These are phyloP conservation scores for Eucalyptus marginata DNA, from an alignment of 345 rosid species.

Conservation along the genomic window DNA sequence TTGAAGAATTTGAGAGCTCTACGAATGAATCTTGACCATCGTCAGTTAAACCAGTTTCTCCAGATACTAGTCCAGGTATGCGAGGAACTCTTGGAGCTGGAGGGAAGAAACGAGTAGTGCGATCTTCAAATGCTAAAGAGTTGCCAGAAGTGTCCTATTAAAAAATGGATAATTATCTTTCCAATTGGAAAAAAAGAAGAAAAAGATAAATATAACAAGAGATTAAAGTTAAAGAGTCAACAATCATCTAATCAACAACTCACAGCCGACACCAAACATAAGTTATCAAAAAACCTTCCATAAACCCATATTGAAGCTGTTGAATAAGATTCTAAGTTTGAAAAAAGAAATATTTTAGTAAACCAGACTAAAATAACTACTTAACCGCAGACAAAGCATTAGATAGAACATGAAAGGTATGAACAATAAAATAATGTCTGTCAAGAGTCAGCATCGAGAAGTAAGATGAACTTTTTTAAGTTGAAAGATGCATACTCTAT, in stretches of 20 bases:
- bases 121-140: conserved; percentile 23
- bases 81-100: conserved; percentile 82
- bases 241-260: neutral
- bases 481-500: conserved; percentile 14
- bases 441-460: neutral
- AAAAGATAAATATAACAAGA: neutral
- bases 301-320: neutral
- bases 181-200: neutral
- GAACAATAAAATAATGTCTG: neutral
- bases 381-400: neutral
- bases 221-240: neutral
- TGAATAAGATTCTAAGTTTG: neutral
- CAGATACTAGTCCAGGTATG: conserved; percentile 69
- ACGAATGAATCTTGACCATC: conserved; percentile 72
- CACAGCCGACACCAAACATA: neutral
- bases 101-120: conserved; percentile 91
- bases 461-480: too few species aligned
- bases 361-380: neutral
- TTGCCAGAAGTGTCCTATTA: conserved; percentile 30
- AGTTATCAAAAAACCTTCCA: neutral
- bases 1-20: conserved; percentile 68
- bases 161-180: neutral
- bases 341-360: neutral
- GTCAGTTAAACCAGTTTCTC: conserved; percentile 75
- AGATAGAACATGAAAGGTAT: neutral